Base-by-base conservation (phyloP, 345 rosid species). In the Hibiscus mutabilis region DNA sequence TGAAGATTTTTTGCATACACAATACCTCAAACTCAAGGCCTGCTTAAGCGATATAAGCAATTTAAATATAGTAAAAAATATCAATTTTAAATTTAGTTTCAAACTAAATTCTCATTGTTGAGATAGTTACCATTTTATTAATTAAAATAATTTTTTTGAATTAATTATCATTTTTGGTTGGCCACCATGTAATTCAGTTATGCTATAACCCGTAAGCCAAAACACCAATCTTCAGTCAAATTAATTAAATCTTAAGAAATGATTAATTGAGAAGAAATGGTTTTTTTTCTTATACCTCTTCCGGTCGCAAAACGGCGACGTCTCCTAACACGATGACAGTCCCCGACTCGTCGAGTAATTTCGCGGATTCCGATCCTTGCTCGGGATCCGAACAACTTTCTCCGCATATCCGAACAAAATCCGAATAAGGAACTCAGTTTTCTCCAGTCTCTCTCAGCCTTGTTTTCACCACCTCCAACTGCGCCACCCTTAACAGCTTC, bases 301-400 rank as follows among this genome's bases (percentile, higher is more conserved):
- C 88, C 2, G 99, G 97, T 65, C 77, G 78, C 31, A 96, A 82
- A 60, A 89, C 81, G 66, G 89, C 98, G 13, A 67, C 69, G 25
- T 88, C 71, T 33, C 97, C 95, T 51, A 92, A 10, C 3, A 96
- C 89, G 74, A 96, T 81, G 1, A 91, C 98, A 68, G 66, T 80
- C 52, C 99, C 98, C 0, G 94, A 87, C 59, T 92, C 91, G 22
- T 92, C 98, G 0, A 96, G 88, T 79, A 73, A 68, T 74, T 82
- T 85, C 1, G 96, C 96, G 3, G 85, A 70, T 77, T 49, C 77
- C 49, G 29, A 37, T 3, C 88, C 98, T 55, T 82, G 76, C 37
- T 79, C 81, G 31, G 80, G 81, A 86, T 89, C 96, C 70, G 84
- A 78, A 72, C 80, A 86, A 3, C 77, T 79, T 67, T 89, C 92